Evolutionary conservation across 2,329 filamentous ascomycete species (phyloP).

Genomic region (Geosmithia putterillii): DNA sequence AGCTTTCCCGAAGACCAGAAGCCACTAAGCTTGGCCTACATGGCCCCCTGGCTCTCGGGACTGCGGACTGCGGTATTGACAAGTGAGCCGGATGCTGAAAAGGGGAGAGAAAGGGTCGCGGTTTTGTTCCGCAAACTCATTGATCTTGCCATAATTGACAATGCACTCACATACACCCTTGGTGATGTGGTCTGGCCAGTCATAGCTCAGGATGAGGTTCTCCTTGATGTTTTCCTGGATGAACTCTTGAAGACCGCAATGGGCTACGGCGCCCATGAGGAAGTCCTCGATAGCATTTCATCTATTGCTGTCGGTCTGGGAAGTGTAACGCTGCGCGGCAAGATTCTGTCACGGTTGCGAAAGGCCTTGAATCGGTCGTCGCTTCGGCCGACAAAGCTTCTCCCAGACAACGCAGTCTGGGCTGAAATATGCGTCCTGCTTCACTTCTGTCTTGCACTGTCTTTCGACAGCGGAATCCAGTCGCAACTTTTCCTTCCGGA

Average conservation of each 20-base stretch:
- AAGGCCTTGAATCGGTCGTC: constrained; percentile 58
- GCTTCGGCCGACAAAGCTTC: constrained; percentile 49
- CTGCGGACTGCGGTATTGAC: constrained; percentile 47
- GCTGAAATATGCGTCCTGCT: constrained; percentile 56
- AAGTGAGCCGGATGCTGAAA: constrained; percentile 50
- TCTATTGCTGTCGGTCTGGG: constrained; percentile 52
- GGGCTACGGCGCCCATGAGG: constrained; percentile 42
- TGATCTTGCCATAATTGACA: constrained; percentile 50
- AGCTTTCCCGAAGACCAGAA: constrained; percentile 57
- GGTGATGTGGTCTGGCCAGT: constrained; percentile 55
- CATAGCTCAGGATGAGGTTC: constrained; percentile 50
- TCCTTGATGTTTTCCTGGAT: constrained; percentile 55
- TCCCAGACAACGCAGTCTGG: constrained; percentile 58
- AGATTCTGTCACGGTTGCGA: constrained; percentile 50
- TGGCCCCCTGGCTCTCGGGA: constrained; percentile 56
- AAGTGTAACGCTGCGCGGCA: constrained; percentile 53
- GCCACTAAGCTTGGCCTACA: constrained; percentile 53
- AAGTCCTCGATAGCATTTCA: constrained; percentile 46
- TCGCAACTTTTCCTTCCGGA: constrained; percentile 57
- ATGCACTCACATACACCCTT: constrained; percentile 44
- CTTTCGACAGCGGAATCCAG: constrained; percentile 56
- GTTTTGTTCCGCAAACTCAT: constrained; percentile 53
- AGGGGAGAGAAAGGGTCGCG: constrained; percentile 52
- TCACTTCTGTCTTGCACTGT: constrained; percentile 53
- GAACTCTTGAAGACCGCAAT: constrained; percentile 54